Conservation (phyloP, 192 early-diverging fungal genomes). For the Backusella macrospora region DNA sequence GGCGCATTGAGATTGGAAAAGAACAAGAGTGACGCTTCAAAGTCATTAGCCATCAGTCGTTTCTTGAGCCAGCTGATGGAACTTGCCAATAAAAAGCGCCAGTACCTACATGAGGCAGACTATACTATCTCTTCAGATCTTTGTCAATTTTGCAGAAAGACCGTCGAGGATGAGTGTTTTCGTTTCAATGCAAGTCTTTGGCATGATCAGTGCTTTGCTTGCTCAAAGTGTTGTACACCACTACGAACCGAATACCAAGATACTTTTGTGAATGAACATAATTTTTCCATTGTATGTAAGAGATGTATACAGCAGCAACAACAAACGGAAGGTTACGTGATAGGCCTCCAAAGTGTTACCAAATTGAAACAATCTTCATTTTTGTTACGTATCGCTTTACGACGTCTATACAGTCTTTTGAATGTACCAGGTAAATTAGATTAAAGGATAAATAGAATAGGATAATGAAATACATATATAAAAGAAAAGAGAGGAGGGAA, state of each 20-base stretch:
- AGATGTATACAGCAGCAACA: conserved; percentile 33
- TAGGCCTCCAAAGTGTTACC: conserved; percentile 69
- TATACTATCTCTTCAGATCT: conserved; percentile 72
- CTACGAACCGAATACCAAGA: conserved; percentile 21
- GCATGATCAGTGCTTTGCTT: conserved; percentile 84
- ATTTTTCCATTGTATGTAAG: conserved; percentile 34
- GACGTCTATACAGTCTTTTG: conserved; percentile 78
- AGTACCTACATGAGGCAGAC: neutral
- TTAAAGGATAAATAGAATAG: neutral
- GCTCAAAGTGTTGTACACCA: conserved; percentile 58
- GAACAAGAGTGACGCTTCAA: conserved; percentile 10
- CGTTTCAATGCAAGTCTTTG: conserved; percentile 64
- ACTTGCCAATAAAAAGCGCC: conserved; percentile 43
- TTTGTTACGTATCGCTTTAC: conserved; percentile 81
- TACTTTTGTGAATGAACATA: conserved; percentile 16
- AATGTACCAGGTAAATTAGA: conserved; percentile 38
- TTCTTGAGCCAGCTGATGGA: conserved; percentile 81
- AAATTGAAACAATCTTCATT: conserved; percentile 94
- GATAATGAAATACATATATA: no score
- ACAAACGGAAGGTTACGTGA: conserved; percentile 28
- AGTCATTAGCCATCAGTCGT: conserved; percentile 51
- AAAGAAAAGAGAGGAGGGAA: neutral
- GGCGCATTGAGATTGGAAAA: conserved; percentile 77
- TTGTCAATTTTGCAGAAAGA: conserved; percentile 74
- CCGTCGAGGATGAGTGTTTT: conserved; percentile 88